phyloP scores from a whole-genome alignment of 176 grass and related monocot species.

The Rhynchospora breviuscula region DNA sequence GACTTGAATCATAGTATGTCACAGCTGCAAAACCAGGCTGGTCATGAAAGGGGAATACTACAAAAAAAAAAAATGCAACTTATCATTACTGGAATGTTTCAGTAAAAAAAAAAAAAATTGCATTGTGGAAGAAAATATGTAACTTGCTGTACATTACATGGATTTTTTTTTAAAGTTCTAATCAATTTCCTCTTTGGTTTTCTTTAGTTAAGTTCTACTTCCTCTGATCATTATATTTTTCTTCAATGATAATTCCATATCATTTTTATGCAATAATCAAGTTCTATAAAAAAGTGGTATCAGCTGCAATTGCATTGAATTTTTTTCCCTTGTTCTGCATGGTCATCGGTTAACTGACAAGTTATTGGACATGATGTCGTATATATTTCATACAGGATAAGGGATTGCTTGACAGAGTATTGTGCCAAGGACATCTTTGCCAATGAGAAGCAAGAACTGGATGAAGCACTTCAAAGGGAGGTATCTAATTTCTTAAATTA shows the following conservation, averaged over 20 bases:
- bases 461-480: slow-evolving; percentile 79
- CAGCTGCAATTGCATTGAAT: no score
- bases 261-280: not conserved
- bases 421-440: slow-evolving; percentile 57
- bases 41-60: not conserved
- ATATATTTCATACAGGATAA: slow-evolving; percentile 43
- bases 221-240: not conserved
- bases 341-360: not conserved
- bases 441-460: slow-evolving; percentile 65
- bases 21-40: not conserved
- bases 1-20: not conserved
- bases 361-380: not conserved
- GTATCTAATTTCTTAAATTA: slow-evolving; percentile 14
- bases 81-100: not conserved
- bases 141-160: not conserved
- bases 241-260: not conserved
- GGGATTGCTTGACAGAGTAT: slow-evolving; percentile 53
- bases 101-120: not conserved
- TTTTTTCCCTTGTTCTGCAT: not conserved
- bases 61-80: not conserved
- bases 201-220: not conserved
- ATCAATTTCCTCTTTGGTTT: not conserved
- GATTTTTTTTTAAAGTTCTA: not conserved
- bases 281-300: no score
- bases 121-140: not conserved